Base-by-base conservation (phyloP, 768 basidiomycete species). In the Tylopilus rubrobrunneus region DNA sequence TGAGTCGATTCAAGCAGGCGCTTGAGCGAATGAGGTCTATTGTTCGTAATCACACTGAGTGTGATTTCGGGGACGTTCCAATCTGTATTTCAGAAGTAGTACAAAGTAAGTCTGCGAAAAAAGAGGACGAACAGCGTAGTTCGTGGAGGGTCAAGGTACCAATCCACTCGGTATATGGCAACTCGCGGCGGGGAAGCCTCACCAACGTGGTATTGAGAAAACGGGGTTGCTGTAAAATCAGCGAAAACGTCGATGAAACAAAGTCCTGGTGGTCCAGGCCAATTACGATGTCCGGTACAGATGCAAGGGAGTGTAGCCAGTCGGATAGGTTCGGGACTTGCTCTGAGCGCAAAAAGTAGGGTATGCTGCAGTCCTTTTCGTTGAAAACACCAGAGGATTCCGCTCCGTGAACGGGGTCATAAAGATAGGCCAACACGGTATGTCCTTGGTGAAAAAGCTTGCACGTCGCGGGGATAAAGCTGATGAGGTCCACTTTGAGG, bases 51-150 rank as follows among this genome's bases (percentile, higher is more conserved):
- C 37, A 94, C 77, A 49, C 78, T 82, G 41, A 93, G 70, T 25
- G 87, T 86, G 31, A 93, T 71, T 31, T 70, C 76, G 10, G 89
- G 89, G 2, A 69, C 64, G 57, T 90, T 77, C 89, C 90, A 94
- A 63, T 84, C 92, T 94, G 21, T 45, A 19, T 45, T 51, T 62
- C 49, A 50, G 5, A 37, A 48, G 51, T 41, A 44, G 53, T 48
- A 39, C 29, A 27, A 52, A 41, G 23, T 41, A 9, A 49, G 52
- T 48, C 12, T 29, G 25, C 45, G 45, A 53, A 70, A 59, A 34
- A 41, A 27, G 56, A 50, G 31, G 23, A 61, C 49, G 53, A 58
- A 45, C 51, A 56, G 51, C 56, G 58, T 15, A 55, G 80, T 68
- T 89, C 86, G 28, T 70, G 54, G 6, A 84, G 57, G 2, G 80